Percentiles rank a stretch among this genome's conserved stretches.
Conservation (phyloP, 2,329 filamentous ascomycete genomes). For the Talaromyces sp. region DNA sequence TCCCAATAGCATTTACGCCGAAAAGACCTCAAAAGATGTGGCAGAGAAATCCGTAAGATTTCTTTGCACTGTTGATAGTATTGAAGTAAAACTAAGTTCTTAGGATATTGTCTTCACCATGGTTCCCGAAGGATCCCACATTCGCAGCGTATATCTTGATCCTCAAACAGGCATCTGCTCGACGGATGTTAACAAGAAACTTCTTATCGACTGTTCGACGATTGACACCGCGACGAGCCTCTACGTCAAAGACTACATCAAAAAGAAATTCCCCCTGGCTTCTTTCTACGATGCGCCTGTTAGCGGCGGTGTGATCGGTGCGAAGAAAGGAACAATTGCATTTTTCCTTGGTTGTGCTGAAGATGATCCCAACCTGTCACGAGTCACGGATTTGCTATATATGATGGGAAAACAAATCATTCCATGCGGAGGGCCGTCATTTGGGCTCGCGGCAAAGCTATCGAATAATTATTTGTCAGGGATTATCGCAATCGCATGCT, state of each 20-base stretch:
- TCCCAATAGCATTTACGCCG: slow-evolving; percentile 34
- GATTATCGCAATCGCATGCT: slow-evolving; percentile 53
- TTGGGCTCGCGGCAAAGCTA: slow-evolving; percentile 56
- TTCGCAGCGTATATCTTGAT: slow-evolving; percentile 48
- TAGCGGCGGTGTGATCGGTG: slow-evolving; percentile 50
- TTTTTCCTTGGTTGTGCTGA: slow-evolving; percentile 49
- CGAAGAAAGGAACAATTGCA: slow-evolving; percentile 47
- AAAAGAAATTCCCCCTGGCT: slow-evolving; percentile 33
- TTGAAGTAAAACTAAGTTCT: background rate
- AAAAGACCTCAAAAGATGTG: slow-evolving; percentile 43
- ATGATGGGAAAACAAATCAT: slow-evolving; percentile 53
- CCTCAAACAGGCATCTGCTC: slow-evolving; percentile 38
- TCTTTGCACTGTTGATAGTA: background rate
- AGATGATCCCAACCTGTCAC: slow-evolving; percentile 38
- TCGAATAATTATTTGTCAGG: slow-evolving; percentile 59
- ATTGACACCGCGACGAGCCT: slow-evolving; percentile 51
- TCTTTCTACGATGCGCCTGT: slow-evolving; percentile 52
- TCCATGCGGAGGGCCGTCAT: slow-evolving; percentile 51
- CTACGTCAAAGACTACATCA: slow-evolving; percentile 38
- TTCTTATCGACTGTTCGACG: slow-evolving; percentile 53
- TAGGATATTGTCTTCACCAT: slow-evolving; percentile 50
- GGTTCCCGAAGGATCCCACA: slow-evolving; percentile 50
- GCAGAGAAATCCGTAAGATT: slow-evolving; percentile 43
- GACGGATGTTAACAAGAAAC: slow-evolving; percentile 38
- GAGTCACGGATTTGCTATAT: slow-evolving; percentile 40